Base-by-base conservation (phyloP, 2,329 filamentous ascomycete species). In the Penicillium frequentans region DNA sequence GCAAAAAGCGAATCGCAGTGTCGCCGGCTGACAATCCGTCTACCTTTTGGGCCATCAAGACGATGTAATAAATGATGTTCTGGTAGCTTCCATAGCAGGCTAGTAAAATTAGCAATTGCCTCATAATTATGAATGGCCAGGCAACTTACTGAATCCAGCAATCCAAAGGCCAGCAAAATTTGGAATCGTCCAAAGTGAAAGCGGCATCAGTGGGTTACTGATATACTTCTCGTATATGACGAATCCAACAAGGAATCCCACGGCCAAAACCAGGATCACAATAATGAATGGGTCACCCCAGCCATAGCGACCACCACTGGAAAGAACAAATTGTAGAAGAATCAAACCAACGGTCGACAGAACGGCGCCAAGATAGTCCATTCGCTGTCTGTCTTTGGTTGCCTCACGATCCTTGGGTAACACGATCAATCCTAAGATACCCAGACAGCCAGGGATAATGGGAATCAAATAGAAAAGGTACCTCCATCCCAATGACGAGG, bases 121-220 rank as follows among this genome's bases (percentile, higher is more conserved):
- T 43, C 42, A 24, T 16, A 31, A 21, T 11, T 42, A n/a, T 13
- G 29, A 43, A 16, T 24, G 11, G 9, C 3, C 1, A 23, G 26
- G 24, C 5, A 37, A 64, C 66, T 60, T 63, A 73, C 71, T 71
- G 54, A 79, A 79, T 1, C 77, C 77, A 14, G 75, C 71, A 24
- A 80, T 68, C 77, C 77, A 80, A 0, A 80, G 64, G 3, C 74
- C 75, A 6, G 76, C 77, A 54, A 80, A 80, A 57, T 80, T 80
- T 26, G 71, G 71, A 19, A 79, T 70, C 48, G 76, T 79, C 77
- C 77, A 80, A 8, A 80, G 58, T 0, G 74, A 76, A 1, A 80
- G 63, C 0, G 77, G 77, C 77, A 80, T 80, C 53, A 80, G 75
- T 1, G 77, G 77, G 49, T 79, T 78, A 14, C 68, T 57, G 21